Base-by-base conservation (phyloP, 805 yeast species). In the Metschnikowia baotianmanensis region DNA sequence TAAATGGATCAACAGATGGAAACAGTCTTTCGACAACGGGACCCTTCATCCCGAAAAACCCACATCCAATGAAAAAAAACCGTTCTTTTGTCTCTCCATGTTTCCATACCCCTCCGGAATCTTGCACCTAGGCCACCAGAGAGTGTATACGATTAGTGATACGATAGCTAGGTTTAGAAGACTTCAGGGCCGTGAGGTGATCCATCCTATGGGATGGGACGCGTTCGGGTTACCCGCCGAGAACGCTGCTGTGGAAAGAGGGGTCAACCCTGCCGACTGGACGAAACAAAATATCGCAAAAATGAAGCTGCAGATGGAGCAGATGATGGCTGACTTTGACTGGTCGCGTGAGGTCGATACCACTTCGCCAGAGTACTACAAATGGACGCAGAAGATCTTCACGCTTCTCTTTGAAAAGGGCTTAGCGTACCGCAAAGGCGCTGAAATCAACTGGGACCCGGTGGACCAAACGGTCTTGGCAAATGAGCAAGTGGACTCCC, bases 121-220 rank as follows among this genome's bases (percentile, higher is more conserved):
- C 45, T 72, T 93, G 5, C 99, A 93, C 57, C 80, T 93, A 76
- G 99, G 99, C 0, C 99, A 93, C 62, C 72, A 90, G 31, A 70
- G 99, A 38, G 99, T 93, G 0, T 93, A 86, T 61, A 85, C 96
- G 1, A 88, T 93, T 22, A 80, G 90, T 52, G 99, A 93, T 61
- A 83, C 81, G 2, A 58, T 93, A 28, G 76, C 95, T 1, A 69
- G 98, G 49, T 91, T 77, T 60, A 77, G 86, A 49, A 70, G 93
- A 48, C 74, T 86, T 63, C 77, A 75, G 36, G 96, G 96, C 1
- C 76, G 72, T 51, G 66, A 80, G 27, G 96, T 91, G 11, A 71
- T 91, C 2, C 96, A 93, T 58, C 97, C 98, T 0, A 90, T 93
- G 95, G 99, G 99, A 0, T 93, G 97, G 97, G 99, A 93, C 69